Evolutionary conservation across 2,329 filamentous ascomycete genomes (phyloP).

Genomic region (Ceratocystis ficicola): DNA sequence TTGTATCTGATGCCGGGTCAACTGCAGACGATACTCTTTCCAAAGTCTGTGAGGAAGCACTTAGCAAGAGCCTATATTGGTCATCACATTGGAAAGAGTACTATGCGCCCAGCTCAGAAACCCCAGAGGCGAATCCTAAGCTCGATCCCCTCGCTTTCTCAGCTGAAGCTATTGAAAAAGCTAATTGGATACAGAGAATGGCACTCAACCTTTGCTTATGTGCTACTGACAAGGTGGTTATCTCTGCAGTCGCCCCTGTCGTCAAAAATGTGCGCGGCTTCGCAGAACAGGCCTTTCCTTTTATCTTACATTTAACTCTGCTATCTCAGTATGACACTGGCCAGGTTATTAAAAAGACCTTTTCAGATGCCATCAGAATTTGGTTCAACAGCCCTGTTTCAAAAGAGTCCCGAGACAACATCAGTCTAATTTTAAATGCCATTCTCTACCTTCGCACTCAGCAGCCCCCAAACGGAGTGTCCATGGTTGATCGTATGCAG

Average conservation of each 20-base stretch:
- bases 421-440: conserved; percentile 70
- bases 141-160: conserved; percentile 28
- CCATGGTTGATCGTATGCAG: conserved; percentile 61
- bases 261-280: conserved; percentile 55
- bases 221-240: conserved; percentile 37
- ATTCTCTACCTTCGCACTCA: conserved; percentile 84
- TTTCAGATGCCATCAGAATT: conserved; percentile 54
- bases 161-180: conserved; percentile 33
- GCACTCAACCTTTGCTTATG: conserved; percentile 28
- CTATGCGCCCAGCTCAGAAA: conserved; percentile 44
- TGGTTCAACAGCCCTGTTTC: conserved; percentile 32
- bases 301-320: conserved; percentile 72
- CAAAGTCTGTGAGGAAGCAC: conserved; percentile 39
- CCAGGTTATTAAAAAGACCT: conserved; percentile 43
- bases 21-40: conserved; percentile 38
- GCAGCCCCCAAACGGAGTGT: conserved; percentile 58
- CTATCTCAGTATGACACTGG: conserved; percentile 52
- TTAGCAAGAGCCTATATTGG: conserved; percentile 40
- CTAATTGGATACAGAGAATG: conserved; percentile 51
- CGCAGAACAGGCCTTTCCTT: conserved; percentile 65
- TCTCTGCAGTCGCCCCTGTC: conserved; percentile 56
- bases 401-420: conserved; percentile 50
- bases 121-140: conserved; percentile 1
- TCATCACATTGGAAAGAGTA: conserved; percentile 48
- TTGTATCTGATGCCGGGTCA: conserved; percentile 42